Base-by-base conservation (phyloP, 352 stramenopile species). In the Phytophthora melonis region DNA sequence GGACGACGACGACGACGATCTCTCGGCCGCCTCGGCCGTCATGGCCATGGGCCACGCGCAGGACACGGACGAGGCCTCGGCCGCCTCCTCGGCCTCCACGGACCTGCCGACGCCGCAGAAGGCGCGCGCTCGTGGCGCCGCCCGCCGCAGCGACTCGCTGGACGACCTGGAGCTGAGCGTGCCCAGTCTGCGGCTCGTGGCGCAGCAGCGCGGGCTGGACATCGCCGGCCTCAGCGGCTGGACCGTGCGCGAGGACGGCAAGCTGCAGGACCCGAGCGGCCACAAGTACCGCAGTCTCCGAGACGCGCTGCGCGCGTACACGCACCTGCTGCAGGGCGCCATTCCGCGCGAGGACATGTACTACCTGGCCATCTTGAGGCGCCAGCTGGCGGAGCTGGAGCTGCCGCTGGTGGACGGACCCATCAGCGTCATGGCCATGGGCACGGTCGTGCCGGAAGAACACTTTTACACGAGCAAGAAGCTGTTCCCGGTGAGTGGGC, bases 401-500 rank as follows among this genome's bases (percentile, higher is more conserved):
- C 59, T 93, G 36, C 86, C 87, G 9, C 74, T 94, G n/a, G 64
- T 84, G 32, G 88, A 96, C 57, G 89, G 89, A 27, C 86, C 89
- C 3, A 93, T 96, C 45, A 62, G 72, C 14, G 84, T 96, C 8
- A 7, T 81, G 18, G 45, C 76, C 13, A 59, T 94, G 27, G 89
- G 89, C 1, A 55, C 66, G 7, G 71, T 92, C 2, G 62, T 91
- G 13, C 83, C 87, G 3, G 89, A 93, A 50, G 70, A 86, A 32
- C 75, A 88, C 3, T 95, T 90, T 72, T 91, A 89, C 63, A 93
- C 81, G 23, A 82, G 78, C 36, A 93, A 93, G 67, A 93, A 93
- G 54, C 70, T 96, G 3, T 95, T 94, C 63, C 88, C 89, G 32
- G 85, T 64, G 23, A n/a, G 53, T 41, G 19, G 43, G 43, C 14